Percentiles rank a stretch among this genome's conserved stretches.
phyloP scores from a whole-genome alignment of 768 basidiomycete species.

The Rhodotorula babjevae region DNA sequence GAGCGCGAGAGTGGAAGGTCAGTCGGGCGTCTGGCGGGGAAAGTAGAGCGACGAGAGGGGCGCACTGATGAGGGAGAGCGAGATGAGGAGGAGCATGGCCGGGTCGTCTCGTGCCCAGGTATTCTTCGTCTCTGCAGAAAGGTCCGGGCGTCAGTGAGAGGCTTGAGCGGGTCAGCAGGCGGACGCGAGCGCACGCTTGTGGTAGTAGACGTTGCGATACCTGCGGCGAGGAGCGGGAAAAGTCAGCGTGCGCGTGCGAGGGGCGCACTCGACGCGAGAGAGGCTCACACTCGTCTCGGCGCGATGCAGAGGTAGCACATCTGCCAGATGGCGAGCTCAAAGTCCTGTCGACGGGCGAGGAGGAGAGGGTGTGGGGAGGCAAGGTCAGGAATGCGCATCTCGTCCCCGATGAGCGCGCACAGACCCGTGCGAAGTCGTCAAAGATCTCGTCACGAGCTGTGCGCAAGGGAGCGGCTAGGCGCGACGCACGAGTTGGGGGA shows the following conservation, averaged over 20 bases:
- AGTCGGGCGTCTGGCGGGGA: background rate
- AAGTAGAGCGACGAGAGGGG: slow-evolving; percentile 44
- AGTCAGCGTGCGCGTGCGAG: slow-evolving; percentile 43
- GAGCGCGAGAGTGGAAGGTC: background rate
- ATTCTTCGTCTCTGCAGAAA: slow-evolving; percentile 74
- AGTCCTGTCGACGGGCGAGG: slow-evolving; percentile 60
- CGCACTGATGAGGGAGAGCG: slow-evolving; percentile 65
- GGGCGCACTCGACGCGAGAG: slow-evolving; percentile 6
- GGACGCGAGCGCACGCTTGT: slow-evolving; percentile 66
- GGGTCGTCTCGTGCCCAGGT: slow-evolving; percentile 98
- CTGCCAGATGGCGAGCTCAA: slow-evolving; percentile 94
- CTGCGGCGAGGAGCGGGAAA: slow-evolving; percentile 47
- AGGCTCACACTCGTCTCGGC: slow-evolving; percentile 73
- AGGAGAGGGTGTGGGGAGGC: too few species aligned
- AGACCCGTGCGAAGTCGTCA: too few species aligned
- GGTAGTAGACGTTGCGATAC: slow-evolving; percentile 95
- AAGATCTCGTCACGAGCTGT: too few species aligned
- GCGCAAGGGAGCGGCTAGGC: too few species aligned
- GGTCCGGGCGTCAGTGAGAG: slow-evolving; percentile 5
- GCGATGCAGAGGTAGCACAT: slow-evolving; percentile 87
- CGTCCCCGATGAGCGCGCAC: too few species aligned
- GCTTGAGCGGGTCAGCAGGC: too few species aligned
- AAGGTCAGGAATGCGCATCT: too few species aligned
- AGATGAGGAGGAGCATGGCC: slow-evolving; percentile 80
- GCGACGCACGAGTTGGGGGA: slow-evolving; percentile 20